Percentiles rank a stretch among this genome's conserved stretches.
Conservation (phyloP, 2,329 filamentous ascomycete species). For the Capronia coronata region DNA sequence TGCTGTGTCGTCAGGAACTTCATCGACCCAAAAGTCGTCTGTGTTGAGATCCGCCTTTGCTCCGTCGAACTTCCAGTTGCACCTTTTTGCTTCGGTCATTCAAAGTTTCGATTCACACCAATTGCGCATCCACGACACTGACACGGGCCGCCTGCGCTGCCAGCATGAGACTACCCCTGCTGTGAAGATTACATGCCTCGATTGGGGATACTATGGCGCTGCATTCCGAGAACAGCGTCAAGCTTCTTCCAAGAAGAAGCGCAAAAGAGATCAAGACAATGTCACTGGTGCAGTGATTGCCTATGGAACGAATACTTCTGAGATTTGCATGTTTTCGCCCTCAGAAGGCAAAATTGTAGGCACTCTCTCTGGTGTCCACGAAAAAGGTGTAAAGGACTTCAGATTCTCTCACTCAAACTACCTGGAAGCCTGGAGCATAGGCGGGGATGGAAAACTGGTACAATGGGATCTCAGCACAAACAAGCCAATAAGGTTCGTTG, state of each 20-base stretch:
- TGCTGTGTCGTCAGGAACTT: conserved; percentile 30
- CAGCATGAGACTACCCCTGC: conserved; percentile 45
- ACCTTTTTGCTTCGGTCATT: conserved; percentile 49
- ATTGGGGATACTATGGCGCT: conserved; percentile 44
- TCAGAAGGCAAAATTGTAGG: conserved; percentile 43
- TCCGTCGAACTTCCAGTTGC: conserved; percentile 46
- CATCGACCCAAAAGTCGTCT: conserved; percentile 40
- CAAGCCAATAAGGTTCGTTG: conserved; percentile 39
- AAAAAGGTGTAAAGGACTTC: conserved; percentile 46
- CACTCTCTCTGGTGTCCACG: conserved; percentile 41
- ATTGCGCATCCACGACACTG: conserved; percentile 48
- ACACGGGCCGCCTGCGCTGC: conserved; percentile 45
- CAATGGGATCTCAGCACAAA: conserved; percentile 47
- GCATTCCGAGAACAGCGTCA: conserved; percentile 32
- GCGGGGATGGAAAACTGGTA: conserved; percentile 47
- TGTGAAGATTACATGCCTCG: conserved; percentile 44
- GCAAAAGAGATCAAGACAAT: conserved; percentile 40
- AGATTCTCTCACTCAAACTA: conserved; percentile 46
- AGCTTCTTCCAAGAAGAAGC: conserved; percentile 43
- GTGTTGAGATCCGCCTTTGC: conserved; percentile 47
- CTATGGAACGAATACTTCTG: conserved; percentile 44
- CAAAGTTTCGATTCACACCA: conserved; percentile 49
- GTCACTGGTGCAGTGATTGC: conserved; percentile 43
- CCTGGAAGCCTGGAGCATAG: conserved; percentile 49
- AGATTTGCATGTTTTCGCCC: conserved; percentile 47